Evolutionary conservation across 1,284 basidiomycete genomes (phyloP), one percentile per base, ranked within the genome.

Genomic region (Moesziomyces antarcticus): DNA sequence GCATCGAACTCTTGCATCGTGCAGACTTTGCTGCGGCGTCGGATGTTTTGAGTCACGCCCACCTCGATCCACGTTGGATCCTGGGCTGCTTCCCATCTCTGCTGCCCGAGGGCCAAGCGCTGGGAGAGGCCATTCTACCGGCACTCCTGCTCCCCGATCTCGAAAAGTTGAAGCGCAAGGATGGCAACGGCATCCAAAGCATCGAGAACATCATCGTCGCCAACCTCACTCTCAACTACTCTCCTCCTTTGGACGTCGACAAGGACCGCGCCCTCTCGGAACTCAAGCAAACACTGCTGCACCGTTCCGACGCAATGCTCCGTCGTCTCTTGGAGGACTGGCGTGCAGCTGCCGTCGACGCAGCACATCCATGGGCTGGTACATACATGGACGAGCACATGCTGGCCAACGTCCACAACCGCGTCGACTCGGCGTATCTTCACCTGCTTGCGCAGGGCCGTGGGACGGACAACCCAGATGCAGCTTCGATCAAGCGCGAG

Each of bases 201-300:
- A 50, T 75, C 5, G 67, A 75, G 2, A 58, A 56, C 0, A 30
- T 69, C 14, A 45, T 78, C 13, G 22, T 6, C 5, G 54, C 59
- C 21, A 78, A 78, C 44, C 57, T 82, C 35, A 43, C 25, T 0
- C 37, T 68, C 22, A 82, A 80, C 48, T 82, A 83, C 43, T 57
- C 55, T 2, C 77, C 79, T 8, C 67, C 64, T 0, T 33, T 80
- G 45, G 52, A 72, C 5, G 30, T 66, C 8, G 25, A 52, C 4
- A 30, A 46, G 16, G 71, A 79, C 40, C 22, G 47, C 5, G 16
- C 37, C 21, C 20, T 70, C 10, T 25, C 35, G 43, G 27, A 54
- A 18, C 56, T 78, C 22, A 18, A 41, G 5, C 54, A 56, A 3
- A 27, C 40, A 18, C 69, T 82, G 6, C 6, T 51, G 18, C 30